These are phyloP conservation scores for Piloderma croceum DNA, from an alignment of 768 basidiomycete genomes.

Conservation along the genomic window DNA sequence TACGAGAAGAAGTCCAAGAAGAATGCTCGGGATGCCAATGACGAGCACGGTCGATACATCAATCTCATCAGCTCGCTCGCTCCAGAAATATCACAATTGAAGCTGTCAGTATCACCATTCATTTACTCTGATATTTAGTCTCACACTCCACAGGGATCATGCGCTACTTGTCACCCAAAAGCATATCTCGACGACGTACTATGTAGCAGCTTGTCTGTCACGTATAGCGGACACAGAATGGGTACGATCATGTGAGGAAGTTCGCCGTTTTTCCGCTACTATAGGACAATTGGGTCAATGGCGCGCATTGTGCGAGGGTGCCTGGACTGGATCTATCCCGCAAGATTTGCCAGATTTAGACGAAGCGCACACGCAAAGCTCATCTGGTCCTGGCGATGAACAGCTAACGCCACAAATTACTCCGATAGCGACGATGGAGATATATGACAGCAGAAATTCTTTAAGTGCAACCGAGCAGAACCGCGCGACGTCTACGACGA, in stretches of 20 bases:
- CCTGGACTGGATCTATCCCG: constrained; percentile 49
- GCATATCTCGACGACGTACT: constrained; percentile 52
- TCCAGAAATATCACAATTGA: constrained; percentile 75
- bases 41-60: constrained; percentile 76
- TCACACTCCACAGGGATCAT: constrained; percentile 55
- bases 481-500: too few relatives aligned
- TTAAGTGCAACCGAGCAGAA: too few relatives aligned
- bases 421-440: too few relatives aligned
- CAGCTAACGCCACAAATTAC: too few relatives aligned
- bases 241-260: constrained; percentile 64
- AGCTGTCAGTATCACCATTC: constrained; percentile 48
- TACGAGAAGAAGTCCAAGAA: constrained; percentile 83
- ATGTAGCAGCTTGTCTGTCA: constrained; percentile 58
- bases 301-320: constrained; percentile 70
- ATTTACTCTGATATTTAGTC: neutral
- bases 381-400: too few relatives aligned
- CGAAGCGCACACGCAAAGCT: neutral
- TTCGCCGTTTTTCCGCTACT: constrained; percentile 59
- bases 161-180: constrained; percentile 54
- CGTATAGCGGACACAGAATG: constrained; percentile 79
- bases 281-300: constrained; percentile 71
- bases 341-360: constrained; percentile 21
- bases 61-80: constrained; percentile 65
- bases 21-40: constrained; percentile 55
- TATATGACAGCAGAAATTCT: too few relatives aligned